Evolutionary conservation across 2,329 filamentous ascomycete genomes (phyloP), one percentile per base, ranked within the genome.

Genomic region (Fusarium bactridioides): DNA sequence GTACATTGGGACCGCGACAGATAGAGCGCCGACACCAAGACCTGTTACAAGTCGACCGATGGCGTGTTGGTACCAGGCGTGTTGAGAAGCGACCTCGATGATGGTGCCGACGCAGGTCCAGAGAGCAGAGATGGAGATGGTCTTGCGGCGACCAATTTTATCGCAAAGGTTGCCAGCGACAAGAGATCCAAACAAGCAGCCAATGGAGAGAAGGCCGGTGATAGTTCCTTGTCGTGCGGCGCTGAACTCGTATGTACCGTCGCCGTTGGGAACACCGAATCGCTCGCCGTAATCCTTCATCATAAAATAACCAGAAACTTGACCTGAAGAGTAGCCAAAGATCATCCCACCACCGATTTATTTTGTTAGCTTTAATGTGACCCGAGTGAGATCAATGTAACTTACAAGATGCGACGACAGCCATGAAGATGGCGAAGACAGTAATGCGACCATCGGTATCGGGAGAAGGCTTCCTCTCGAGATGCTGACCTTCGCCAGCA

Each of bases 1-100:
- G 74, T 93, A 93, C 88, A 93, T 90, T 53, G 89, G 89, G 3
- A 91, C 89, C 31, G 89, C 82, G 45, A 91, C 90, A 10, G 88
- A 91, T 0, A 92, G 83, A 25, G 87, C 85, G 33, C 91, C 91
- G 51, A 93, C 89, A 25, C 90, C 90, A 5, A 92, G 78, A 73
- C 91, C 91, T 29, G 89, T 91, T n/a, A 92, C 85, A 72, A 90
- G 86, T 48, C 91, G 85, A 53, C 91, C 91, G 23, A 91, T 79
- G 33, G 90, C 90, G 64, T 92, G 86, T 74, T 92, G 91, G 65
- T 87, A 88, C 91, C 91, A 93, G 47, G 80, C 80, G 6, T 72
- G 77, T 3, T 81, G 74, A 0, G 89, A 89, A 0, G 89, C 85
- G 68, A 92, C 87, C 74, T 91, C 89, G 23, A 93, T 87, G 51